Evolutionary conservation across 2,329 filamentous ascomycete genomes (phyloP).

Genomic region (Orbilia brochopaga): DNA sequence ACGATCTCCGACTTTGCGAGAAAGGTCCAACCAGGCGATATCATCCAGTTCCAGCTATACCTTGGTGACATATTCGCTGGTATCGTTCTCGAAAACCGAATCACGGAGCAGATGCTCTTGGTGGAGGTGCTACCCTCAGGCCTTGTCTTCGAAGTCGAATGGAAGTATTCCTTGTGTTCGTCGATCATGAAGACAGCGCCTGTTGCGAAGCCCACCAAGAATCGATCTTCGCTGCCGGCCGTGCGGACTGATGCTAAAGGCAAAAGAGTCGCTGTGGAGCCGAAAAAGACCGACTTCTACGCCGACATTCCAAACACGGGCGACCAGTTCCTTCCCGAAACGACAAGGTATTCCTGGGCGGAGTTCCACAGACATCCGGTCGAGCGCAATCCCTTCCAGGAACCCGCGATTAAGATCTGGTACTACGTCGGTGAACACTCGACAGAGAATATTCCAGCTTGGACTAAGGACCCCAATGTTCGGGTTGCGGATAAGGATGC

Average conservation of each 20-base stretch:
- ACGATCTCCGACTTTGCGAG: slow-evolving; percentile 72
- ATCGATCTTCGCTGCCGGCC: slow-evolving; percentile 20
- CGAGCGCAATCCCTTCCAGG: slow-evolving; percentile 28
- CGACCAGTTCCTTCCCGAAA: slow-evolving; percentile 45
- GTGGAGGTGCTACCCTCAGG: slow-evolving; percentile 83
- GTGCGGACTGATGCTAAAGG: slow-evolving; percentile 38
- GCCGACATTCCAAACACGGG: slow-evolving; percentile 29
- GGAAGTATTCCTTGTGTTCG: slow-evolving; percentile 66
- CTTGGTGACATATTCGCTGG: slow-evolving; percentile 90
- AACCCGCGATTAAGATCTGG: slow-evolving; percentile 46
- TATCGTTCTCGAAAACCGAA: slow-evolving; percentile 80
- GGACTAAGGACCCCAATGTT: slow-evolving; percentile 36
- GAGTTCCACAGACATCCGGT: slow-evolving; percentile 25
- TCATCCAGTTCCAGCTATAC: slow-evolving; percentile 85
- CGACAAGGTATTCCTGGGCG: slow-evolving; percentile 24
- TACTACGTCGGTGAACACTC: slow-evolving; percentile 41
- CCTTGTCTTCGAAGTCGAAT: slow-evolving; percentile 78
- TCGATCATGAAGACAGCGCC: slow-evolving; percentile 37
- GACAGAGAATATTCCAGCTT: slow-evolving; percentile 42
- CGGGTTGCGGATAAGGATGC: slow-evolving; percentile 38
- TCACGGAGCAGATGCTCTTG: slow-evolving; percentile 75
- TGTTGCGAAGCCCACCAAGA: slow-evolving; percentile 15
- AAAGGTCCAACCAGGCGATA: slow-evolving; percentile 72
- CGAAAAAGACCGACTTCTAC: slow-evolving; percentile 45
- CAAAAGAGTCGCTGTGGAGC: slow-evolving; percentile 44